Percentiles rank a stretch among this genome's conserved stretches.
Evolutionary conservation across 23 red algal species (phyloP).

Genomic region (Cyanidioschyzon merolae): DNA sequence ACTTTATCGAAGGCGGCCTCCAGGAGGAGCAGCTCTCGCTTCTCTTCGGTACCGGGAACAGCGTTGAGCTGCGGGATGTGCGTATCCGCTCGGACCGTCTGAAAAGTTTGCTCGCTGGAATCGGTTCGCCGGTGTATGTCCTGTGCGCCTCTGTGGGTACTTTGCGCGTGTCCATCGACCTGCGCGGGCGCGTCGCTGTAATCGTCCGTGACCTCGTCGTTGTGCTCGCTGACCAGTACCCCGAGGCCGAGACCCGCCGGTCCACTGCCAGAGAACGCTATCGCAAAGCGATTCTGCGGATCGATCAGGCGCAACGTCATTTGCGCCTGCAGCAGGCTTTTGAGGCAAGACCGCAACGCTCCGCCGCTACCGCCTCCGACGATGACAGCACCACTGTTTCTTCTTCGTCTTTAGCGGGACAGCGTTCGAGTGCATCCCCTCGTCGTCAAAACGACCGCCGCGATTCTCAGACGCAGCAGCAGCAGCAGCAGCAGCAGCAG

Average conservation of each 20-base stretch:
- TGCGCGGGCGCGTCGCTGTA: neutral
- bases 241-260: neutral
- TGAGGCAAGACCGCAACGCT: too few relatives aligned
- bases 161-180: neutral
- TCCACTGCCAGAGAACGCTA: neutral
- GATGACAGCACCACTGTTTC: neutral
- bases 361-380: neutral
- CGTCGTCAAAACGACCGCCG: neutral
- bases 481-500: neutral
- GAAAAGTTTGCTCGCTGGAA: neutral
- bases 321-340: neutral
- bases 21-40: neutral
- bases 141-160: neutral
- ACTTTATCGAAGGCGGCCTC: constrained; percentile 12
- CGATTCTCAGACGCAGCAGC: neutral
- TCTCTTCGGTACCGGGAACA: neutral
- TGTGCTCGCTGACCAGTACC: neutral
- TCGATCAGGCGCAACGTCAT: neutral
- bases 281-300: neutral
- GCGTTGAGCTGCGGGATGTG: neutral
- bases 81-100: neutral
- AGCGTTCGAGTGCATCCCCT: neutral
- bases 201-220: neutral
- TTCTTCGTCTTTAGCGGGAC: neutral
- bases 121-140: neutral